Evolutionary conservation across 495 filamentous ascomycete species (phyloP).

Genomic region (Penicillium manginii): DNA sequence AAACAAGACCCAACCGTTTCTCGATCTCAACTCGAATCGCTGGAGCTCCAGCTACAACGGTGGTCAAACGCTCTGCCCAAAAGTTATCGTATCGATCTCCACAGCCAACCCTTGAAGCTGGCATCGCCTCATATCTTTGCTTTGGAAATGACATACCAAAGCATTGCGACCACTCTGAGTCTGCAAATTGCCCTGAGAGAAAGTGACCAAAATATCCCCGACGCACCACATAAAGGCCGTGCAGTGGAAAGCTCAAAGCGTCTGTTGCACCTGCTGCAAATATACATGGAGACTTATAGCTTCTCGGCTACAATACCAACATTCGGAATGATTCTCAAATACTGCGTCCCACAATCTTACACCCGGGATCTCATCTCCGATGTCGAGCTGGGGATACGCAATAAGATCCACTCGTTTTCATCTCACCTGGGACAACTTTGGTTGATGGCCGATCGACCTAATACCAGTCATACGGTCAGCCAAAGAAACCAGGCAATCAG

Average conservation of each 20-base stretch:
- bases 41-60: constrained; percentile 42
- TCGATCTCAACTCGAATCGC: constrained; percentile 35
- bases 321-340: constrained; percentile 39
- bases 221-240: constrained; percentile 28
- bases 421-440: constrained; percentile 42
- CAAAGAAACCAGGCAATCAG: constrained; percentile 9
- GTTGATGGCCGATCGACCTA: constrained; percentile 21
- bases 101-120: constrained; percentile 27
- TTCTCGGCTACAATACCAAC: constrained; percentile 40
- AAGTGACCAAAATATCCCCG: constrained; percentile 27
- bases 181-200: constrained; percentile 35
- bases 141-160: constrained; percentile 45
- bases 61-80: constrained; percentile 40
- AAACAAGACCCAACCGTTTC: constrained; percentile 32
- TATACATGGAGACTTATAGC: constrained; percentile 46
- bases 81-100: constrained; percentile 40
- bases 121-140: constrained; percentile 45
- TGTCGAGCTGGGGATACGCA: constrained; percentile 34
- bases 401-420: constrained; percentile 35
- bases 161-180: constrained; percentile 34
- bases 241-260: constrained; percentile 39
- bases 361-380: constrained; percentile 23
- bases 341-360: constrained; percentile 22
- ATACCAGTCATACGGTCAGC: neutral
- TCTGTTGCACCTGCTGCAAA: constrained; percentile 37